Evolutionary conservation across 108 stramenopile species (phyloP), one percentile per base, ranked within the genome.

Genomic region (Cyclostephanos invisitatus): DNA sequence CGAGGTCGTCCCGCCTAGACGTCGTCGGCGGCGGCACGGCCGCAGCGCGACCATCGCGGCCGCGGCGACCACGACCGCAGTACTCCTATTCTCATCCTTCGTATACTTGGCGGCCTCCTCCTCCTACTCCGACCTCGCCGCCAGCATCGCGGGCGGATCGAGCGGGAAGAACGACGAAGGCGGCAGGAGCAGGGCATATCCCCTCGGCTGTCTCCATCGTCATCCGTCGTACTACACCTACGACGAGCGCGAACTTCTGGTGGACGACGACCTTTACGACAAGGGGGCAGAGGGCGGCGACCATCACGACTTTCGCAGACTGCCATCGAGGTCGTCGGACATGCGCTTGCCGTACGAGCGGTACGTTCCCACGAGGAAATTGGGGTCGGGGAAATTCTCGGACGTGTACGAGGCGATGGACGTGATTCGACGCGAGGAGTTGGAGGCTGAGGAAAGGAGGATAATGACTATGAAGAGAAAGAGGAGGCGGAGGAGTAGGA

Each of bases 351-450:
- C 67, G 4, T 74, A 74, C 32, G 62, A 73, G 2, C 48, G 68
- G 36, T 95, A 83, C 71, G 68, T 71, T 50, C 47, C 91, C 7
- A 56, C 73, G 0, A 66, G 88, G n/a, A 74, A 86, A 40, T 80
- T 95, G 46, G 93, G 93, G n/a, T 82, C 91, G 24, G 93, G 91
- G 7, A 95, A 92, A 68, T 95, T 95, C 51, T 88, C 87, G 20
- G 89, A 95, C 63, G 93, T 95, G 18, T 95, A 91, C 64, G 91
- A 92, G 75, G 93, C 93, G 0, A 85, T 91, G 21, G 89, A 90
- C 64, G 68, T 83, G 28, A 61, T 73, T 42, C 40, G 27, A 5
- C 11, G 44, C 20, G 72, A 69, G 36, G 32, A 36, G 29, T 22
- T 57, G 22, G 35, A 56, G 49, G 70, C 62, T 1, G 60, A 44